Percentiles rank a stretch among this genome's conserved stretches.
Conservation (phyloP, 1,139 yeast genomes). For the Hemisphaericaspora subhashii region DNA sequence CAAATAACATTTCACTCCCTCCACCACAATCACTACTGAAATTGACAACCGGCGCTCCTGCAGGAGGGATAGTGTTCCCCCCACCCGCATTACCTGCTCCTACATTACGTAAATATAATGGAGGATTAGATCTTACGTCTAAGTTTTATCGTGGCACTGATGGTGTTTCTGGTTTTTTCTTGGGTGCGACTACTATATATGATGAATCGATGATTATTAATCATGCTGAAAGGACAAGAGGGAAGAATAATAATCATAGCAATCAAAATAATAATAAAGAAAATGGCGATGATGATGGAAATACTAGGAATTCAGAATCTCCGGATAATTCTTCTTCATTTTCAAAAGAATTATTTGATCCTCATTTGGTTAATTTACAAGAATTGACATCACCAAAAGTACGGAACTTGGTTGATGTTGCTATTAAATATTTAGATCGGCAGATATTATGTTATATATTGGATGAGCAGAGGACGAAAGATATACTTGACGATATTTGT, state of each 20-base stretch:
- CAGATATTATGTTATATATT: slow-evolving; percentile 10
- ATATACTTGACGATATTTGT: slow-evolving; percentile 8
- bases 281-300: neutral
- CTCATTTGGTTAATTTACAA: neutral
- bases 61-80: neutral
- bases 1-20: neutral
- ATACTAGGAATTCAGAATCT: neutral
- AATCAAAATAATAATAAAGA: neutral
- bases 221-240: slow-evolving; percentile 3
- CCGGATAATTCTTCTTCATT: no score
- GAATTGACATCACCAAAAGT: slow-evolving; percentile 8
- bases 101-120: neutral
- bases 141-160: slow-evolving; percentile 8
- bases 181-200: slow-evolving; percentile 10
- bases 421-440: slow-evolving; percentile 6
- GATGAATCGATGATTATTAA: slow-evolving; percentile 10
- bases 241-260: slow-evolving; percentile 4
- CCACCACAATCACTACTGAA: neutral
- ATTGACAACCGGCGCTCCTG: neutral
- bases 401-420: slow-evolving; percentile 4
- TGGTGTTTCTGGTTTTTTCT: slow-evolving; percentile 7
- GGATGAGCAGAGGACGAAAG: neutral
- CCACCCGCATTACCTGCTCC: slow-evolving; percentile 5
- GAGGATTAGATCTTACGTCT: slow-evolving; percentile 9
- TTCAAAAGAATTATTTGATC: neutral